Evolutionary conservation across 345 rosid species (phyloP).

Genomic region (Hibiscus syriacus): DNA sequence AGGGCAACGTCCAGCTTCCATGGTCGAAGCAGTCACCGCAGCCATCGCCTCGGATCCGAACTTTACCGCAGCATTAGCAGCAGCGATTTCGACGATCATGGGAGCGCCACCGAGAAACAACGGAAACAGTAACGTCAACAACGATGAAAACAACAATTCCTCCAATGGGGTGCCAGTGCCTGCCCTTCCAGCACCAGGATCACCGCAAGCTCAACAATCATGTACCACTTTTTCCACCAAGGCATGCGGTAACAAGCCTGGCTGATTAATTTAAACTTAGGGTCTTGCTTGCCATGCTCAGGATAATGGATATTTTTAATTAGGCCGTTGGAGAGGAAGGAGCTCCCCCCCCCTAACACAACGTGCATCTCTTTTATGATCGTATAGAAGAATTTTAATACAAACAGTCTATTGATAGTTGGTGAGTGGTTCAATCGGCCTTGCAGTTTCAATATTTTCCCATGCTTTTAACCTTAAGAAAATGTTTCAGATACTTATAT

Average conservation of each 20-base stretch:
- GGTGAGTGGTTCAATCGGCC: background rate
- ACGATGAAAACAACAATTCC: constrained; percentile 8
- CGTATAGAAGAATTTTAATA: no score
- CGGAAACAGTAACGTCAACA: constrained; percentile 12
- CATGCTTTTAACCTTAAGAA: background rate
- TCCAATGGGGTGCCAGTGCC: constrained; percentile 20
- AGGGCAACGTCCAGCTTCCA: constrained; percentile 43
- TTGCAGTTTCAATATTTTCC: background rate
- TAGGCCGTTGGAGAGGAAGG: background rate
- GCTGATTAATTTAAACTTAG: background rate
- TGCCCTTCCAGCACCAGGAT: constrained; percentile 45
- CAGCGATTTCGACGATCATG: constrained; percentile 66
- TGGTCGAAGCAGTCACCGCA: constrained; percentile 63
- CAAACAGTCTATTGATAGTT: background rate
- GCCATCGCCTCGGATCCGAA: constrained; percentile 81
- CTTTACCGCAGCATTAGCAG: constrained; percentile 73
- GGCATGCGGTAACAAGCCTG: constrained; percentile 11
- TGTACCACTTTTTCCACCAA: constrained; percentile 81
- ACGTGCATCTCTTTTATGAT: background rate
- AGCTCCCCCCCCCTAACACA: no score
- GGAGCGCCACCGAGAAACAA: constrained; percentile 24
- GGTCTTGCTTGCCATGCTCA: background rate
- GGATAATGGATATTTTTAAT: background rate
- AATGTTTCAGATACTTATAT: background rate
- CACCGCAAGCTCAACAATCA: constrained; percentile 81